Evolutionary conservation across 805 yeast genomes (phyloP).

Genomic region (Saccharomycopsis fibuligera): DNA sequence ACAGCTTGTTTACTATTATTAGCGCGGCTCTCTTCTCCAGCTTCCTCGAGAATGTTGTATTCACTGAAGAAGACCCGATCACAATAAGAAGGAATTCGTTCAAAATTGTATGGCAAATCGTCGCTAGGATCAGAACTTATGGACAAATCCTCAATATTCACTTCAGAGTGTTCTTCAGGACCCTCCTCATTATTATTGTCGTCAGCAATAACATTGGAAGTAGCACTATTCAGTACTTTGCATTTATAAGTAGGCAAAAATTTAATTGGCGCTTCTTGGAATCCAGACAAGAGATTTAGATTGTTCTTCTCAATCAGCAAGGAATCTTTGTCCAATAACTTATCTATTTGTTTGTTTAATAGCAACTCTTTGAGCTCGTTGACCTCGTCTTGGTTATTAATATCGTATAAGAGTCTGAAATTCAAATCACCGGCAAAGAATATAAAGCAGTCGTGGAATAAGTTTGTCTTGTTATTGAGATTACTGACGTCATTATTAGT

Average conservation of each 20-base stretch:
- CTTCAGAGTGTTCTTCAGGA: neutral
- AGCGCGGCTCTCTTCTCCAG: too few species aligned
- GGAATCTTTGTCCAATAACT: slow-evolving; percentile 39
- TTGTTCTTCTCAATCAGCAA: slow-evolving; percentile 31
- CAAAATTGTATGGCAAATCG: slow-evolving; percentile 27
- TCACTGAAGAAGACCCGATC: slow-evolving; percentile 45
- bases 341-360: slow-evolving; percentile 27
- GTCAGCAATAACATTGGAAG: neutral
- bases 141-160: slow-evolving; percentile 9
- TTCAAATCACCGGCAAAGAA: slow-evolving; percentile 51
- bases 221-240: neutral
- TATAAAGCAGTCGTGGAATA: slow-evolving; percentile 25
- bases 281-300: slow-evolving; percentile 36
- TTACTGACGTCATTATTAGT: neutral
- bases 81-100: slow-evolving; percentile 51
- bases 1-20: too few species aligned
- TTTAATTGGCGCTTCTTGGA: slow-evolving; percentile 39
- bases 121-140: slow-evolving; percentile 23
- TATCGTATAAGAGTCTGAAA: slow-evolving; percentile 36
- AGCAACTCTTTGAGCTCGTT: slow-evolving; percentile 27
- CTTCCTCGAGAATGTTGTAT: slow-evolving; percentile 22
- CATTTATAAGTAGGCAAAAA: slow-evolving; percentile 55
- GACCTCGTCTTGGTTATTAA: slow-evolving; percentile 21
- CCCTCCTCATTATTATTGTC: neutral
- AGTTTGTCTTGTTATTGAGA: neutral